Percentiles rank a stretch among this genome's conserved stretches.
phyloP scores from a whole-genome alignment of 2,329 filamentous ascomycete genomes.

The Cladosporium sp. region DNA sequence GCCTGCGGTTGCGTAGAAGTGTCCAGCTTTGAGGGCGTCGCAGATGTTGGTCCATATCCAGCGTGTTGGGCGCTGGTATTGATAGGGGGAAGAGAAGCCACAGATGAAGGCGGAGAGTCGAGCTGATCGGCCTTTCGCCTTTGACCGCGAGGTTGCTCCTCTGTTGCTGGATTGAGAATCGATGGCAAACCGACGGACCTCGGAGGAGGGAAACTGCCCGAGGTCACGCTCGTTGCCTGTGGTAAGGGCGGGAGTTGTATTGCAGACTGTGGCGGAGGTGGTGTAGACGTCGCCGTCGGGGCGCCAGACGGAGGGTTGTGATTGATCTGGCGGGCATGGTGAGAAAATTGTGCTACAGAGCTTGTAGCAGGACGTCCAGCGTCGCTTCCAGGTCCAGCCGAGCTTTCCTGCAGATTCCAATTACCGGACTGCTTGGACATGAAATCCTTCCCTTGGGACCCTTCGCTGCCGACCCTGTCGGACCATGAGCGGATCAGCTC shows the following conservation, averaged over 20 bases:
- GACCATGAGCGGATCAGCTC: conserved; percentile 30
- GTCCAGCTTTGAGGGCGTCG: neutral
- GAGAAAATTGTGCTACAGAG: conserved; percentile 2
- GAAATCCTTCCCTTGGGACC: conserved; percentile 27
- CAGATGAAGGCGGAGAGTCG: conserved; percentile 37
- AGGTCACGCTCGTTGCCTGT: conserved; percentile 16
- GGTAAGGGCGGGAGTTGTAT: conserved; percentile 30
- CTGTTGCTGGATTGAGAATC: conserved; percentile 41
- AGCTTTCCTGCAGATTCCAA: conserved; percentile 22
- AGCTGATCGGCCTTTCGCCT: conserved; percentile 41
- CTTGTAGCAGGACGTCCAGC: conserved; percentile 12
- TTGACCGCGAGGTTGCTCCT: conserved; percentile 28
- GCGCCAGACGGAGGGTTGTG: neutral
- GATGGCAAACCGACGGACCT: conserved; percentile 41
- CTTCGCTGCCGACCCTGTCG: conserved; percentile 21
- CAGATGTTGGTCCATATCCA: neutral
- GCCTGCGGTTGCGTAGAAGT: neutral
- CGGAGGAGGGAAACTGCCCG: conserved; percentile 16
- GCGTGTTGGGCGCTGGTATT: conserved; percentile 19
- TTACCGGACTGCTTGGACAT: conserved; percentile 31
- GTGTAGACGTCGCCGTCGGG: neutral
- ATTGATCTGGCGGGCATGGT: conserved; percentile 1
- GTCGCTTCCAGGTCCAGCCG: conserved; percentile 17
- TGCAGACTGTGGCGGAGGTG: neutral
- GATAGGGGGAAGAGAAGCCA: conserved; percentile 31